Base-by-base conservation (phyloP, 495 filamentous ascomycete genomes). In the Penicillium cataractarum region DNA sequence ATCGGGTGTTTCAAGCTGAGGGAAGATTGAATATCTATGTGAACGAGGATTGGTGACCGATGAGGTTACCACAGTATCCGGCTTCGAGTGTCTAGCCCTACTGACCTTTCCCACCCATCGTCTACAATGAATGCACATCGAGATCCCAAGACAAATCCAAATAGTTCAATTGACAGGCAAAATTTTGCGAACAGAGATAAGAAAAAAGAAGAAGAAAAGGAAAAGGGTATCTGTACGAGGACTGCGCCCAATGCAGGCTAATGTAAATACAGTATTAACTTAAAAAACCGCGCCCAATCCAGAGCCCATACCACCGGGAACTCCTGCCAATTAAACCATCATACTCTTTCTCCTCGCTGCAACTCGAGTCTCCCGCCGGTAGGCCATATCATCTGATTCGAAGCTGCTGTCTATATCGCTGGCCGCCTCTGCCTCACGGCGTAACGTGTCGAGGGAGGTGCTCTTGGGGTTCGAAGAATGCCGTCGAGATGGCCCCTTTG, bases 341-440 rank as follows among this genome's bases (percentile, higher is more conserved):
- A 83, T 85, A 59, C 82, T 85, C 66, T 72, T 79, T 61, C 82
- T 74, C 52, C 82, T 68, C 35, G 77, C 72, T 26, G 76, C 75
- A 29, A 76, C 70, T 29, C 80, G 67, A 32, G 76, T 74, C 15
- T 69, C 69, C 8, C 76, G 72, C 7, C 49, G 49, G n/a, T 17
- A 52, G 12, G 50, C 17, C 31, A 19, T 32, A 15, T 64, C 59
- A 10, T 72, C 70, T 9, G 57, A 52, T 22, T 73, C 65, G 13
- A 56, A 33, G 35, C 54, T 56, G 37, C 54, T 56, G 37, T 56
- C 54, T 13, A 37, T n/a, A 21, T 66, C 59, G 32, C 21, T 56
- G 39, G 61, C 46, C 52, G 49, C n/a, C 29, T 58, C 60, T 37
- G 56, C 42, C 19, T 64, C 48, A 42, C 59, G 40, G 44, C 55